Evolutionary conservation across 148 eudicot genomes (phyloP), one percentile per base, ranked within the genome.

Genomic region (Silene uniflora): DNA sequence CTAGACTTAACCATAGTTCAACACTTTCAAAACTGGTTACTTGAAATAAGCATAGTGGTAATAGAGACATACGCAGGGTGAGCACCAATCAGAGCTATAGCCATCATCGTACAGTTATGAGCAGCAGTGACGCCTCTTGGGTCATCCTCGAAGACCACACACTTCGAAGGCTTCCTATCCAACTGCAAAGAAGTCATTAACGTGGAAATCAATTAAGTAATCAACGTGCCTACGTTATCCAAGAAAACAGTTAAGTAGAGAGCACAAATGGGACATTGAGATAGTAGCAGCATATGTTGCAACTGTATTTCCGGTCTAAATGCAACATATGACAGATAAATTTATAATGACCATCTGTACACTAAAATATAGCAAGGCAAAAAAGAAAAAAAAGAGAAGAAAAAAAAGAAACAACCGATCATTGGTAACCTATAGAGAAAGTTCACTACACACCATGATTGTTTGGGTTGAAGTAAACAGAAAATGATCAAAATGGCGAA

Each of bases 31-130:
- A 49, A 49, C 55, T 12, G 3, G 29, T 21, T 14, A 58, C 69
- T 62, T 62, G 27, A 39, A 23, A 47, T 17, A 7, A 13, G 9
- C 6, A 29, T 27, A 39, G 42, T 7, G 16, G 35, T 5, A 59
- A 11, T 16, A 58, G 75, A 65, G 54, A 83, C 93, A 18, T 93
- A 93, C 98, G 95, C 97, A 73, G 93, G 98, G 76, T 91, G 97
- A 77, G 89, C 83, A 25, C 98, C 98, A 52, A 93, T 93, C 18
- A 93, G 79, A 80, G 97, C 98, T 21, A 91, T 76, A 29, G 98
- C 98, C 98, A 89, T 93, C 98, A 93, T 93, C 5, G 98, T 93
- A 72, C 98, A 93, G 80, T 93, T 93, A 83, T 93, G 98, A 75
- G 98, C 98, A 39, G 98, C 98, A 47, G 98, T 84, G 67, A 93